A percentile compares a stretch with the other conserved stretches of the same genome.
These are phyloP conservation scores for Chionographis japonica DNA, from an alignment of 106 monocot genomes.

Conservation along the genomic window DNA sequence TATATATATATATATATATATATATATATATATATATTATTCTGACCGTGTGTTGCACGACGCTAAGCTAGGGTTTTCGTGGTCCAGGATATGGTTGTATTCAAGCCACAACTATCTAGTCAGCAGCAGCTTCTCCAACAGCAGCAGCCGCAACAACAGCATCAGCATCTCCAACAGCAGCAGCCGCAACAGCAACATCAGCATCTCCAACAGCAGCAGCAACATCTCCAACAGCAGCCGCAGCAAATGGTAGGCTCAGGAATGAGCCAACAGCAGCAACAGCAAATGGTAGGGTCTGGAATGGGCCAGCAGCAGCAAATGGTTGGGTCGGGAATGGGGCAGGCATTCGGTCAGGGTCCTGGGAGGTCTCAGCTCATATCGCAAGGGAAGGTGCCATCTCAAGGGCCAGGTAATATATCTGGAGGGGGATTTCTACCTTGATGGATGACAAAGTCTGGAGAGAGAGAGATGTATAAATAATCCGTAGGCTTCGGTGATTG, in stretches of 20 bases:
- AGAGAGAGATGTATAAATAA: no score
- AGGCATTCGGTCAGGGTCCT: constrained; percentile 51
- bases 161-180: constrained; percentile 22
- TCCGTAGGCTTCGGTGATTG: no score
- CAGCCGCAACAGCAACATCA: constrained; percentile 24
- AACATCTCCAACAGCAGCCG: constrained; percentile 10
- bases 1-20: no score
- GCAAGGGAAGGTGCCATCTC: constrained; percentile 58
- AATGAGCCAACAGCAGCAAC: constrained; percentile 17
- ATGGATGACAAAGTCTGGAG: not conserved
- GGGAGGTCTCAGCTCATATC: constrained; percentile 69
- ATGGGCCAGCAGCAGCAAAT: constrained; percentile 32
- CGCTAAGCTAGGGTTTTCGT: constrained; percentile 1
- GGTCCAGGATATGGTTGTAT: constrained; percentile 93
- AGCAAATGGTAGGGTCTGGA: constrained; percentile 13
- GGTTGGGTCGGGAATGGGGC: constrained; percentile 44
- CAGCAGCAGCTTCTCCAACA: constrained; percentile 47
- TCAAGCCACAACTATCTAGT: constrained; percentile 80
- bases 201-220: constrained; percentile 34
- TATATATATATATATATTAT: not conserved
- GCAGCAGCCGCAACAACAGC: constrained; percentile 16
- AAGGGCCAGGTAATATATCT: constrained; percentile 41
- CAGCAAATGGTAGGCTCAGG: constrained; percentile 1
- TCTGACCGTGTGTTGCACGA: not conserved
- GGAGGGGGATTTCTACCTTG: constrained; percentile 52